phyloP scores from a whole-genome alignment of 1,139 yeast genomes.

The Candida sp. region DNA sequence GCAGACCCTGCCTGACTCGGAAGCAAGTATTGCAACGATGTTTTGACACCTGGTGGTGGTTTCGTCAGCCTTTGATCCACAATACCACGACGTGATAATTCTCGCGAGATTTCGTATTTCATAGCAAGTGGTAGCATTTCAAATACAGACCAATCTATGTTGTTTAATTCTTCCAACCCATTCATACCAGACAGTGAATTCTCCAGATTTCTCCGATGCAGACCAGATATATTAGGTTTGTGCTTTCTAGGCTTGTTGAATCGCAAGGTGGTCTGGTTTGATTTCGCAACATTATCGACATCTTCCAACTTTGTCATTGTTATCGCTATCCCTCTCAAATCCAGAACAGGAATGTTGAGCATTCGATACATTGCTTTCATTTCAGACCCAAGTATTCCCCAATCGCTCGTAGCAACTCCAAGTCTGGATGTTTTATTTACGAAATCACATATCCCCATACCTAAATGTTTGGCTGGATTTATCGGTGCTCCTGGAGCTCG shows the following conservation, averaged over 20 bases:
- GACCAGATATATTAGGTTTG: not conserved
- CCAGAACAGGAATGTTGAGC: conserved; percentile 59
- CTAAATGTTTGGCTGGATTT: conserved; percentile 74
- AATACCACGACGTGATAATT: conserved; percentile 36
- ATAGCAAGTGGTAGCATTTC: conserved; percentile 52
- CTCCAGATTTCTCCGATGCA: conserved; percentile 1
- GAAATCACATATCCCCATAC: conserved; percentile 78
- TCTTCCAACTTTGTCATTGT: conserved; percentile 56
- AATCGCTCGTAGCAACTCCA: conserved; percentile 64
- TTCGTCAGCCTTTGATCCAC: conserved; percentile 8
- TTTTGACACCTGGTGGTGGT: conserved; percentile 17
- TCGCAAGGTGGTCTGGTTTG: conserved; percentile 42
- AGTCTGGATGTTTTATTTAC: conserved; percentile 55
- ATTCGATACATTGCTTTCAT: conserved; percentile 54
- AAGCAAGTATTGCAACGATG: conserved; percentile 39
- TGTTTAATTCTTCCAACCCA: conserved; percentile 3
- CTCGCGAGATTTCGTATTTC: conserved; percentile 44
- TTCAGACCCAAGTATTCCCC: conserved; percentile 60
- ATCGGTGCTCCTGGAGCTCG: conserved; percentile 66
- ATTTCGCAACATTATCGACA: conserved; percentile 23
- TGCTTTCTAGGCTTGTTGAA: conserved; percentile 14
- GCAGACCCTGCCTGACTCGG: conserved; percentile 28
- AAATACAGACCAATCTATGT: conserved; percentile 55
- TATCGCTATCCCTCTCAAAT: conserved; percentile 76
- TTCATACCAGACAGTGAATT: not conserved